phyloP scores from a whole-genome alignment of 371 early-diverging fungal genomes.

The Lichtheimia hyalospora region DNA sequence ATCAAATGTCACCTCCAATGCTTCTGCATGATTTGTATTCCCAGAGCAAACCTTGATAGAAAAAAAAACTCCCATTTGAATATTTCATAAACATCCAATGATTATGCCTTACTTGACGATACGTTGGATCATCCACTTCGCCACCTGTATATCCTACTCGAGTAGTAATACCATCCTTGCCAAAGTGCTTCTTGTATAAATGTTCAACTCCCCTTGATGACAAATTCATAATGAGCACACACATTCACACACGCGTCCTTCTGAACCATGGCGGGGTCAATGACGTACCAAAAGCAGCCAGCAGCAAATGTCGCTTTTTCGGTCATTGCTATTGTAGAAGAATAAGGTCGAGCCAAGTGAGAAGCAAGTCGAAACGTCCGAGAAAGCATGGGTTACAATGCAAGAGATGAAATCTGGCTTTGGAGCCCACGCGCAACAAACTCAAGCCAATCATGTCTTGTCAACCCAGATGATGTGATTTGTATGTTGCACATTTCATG shows the following conservation, averaged over 20 bases:
- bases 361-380: neutral
- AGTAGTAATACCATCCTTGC: slow-evolving; percentile 56
- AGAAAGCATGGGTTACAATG: neutral
- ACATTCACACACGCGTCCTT: too few species aligned
- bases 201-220: slow-evolving; percentile 87
- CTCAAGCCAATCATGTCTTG: too few species aligned
- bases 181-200: slow-evolving; percentile 62
- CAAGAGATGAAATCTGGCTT: neutral
- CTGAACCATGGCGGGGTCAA: too few species aligned
- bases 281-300: slow-evolving; percentile 30
- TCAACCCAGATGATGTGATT: too few species aligned
- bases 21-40: slow-evolving; percentile 84
- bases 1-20: slow-evolving; percentile 75
- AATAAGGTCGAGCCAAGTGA: neutral
- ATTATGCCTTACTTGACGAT: slow-evolving; percentile 55
- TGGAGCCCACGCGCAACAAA: too few species aligned
- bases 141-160: slow-evolving; percentile 92
- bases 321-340: slow-evolving; percentile 1
- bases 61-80: neutral
- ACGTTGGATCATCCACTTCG: slow-evolving; percentile 48
- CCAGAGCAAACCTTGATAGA: slow-evolving; percentile 62
- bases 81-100: neutral
- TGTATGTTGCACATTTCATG: too few species aligned
- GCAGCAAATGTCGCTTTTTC: slow-evolving; percentile 22
- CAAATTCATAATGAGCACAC: neutral